Evolutionary conservation across 371 early-diverging fungal genomes (phyloP).

Genomic region (Mucor circinelloides): DNA sequence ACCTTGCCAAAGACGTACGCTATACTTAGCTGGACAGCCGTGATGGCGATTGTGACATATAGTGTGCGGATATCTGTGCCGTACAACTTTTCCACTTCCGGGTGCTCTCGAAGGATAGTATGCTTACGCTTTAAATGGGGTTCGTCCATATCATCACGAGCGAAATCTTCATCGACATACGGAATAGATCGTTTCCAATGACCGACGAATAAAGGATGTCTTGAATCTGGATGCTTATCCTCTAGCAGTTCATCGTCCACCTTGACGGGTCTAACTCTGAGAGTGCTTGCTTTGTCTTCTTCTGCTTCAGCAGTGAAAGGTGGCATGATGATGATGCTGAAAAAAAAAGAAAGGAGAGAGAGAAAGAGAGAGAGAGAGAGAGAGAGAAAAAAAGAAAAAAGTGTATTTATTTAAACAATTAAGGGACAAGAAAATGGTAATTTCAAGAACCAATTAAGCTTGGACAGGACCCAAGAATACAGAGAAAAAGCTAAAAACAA

Average conservation of each 20-base stretch:
- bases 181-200: slow-evolving; percentile 86
- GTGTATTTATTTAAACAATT: neutral
- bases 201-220: slow-evolving; percentile 82
- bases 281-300: slow-evolving; percentile 13
- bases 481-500: neutral
- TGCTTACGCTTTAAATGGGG: slow-evolving; percentile 92
- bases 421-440: neutral
- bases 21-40: slow-evolving; percentile 70
- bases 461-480: neutral
- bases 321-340: slow-evolving; percentile 3
- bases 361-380: neutral
- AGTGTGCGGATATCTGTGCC: slow-evolving; percentile 82
- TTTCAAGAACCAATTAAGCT: neutral
- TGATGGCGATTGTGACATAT: slow-evolving; percentile 71
- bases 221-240: slow-evolving; percentile 62
- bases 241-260: neutral
- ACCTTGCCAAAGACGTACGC: slow-evolving; percentile 80
- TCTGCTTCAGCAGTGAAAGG: slow-evolving; percentile 15
- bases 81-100: slow-evolving; percentile 83
- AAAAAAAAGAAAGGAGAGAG: neutral
- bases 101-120: slow-evolving; percentile 82
- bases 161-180: slow-evolving; percentile 71
- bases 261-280: slow-evolving; percentile 5
- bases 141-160: slow-evolving; percentile 89
- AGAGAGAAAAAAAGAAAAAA: neutral